Percentiles rank a stretch among this genome's conserved stretches.
Conservation (phyloP, 257 asterid species). For the Solanum raphanifolium region DNA sequence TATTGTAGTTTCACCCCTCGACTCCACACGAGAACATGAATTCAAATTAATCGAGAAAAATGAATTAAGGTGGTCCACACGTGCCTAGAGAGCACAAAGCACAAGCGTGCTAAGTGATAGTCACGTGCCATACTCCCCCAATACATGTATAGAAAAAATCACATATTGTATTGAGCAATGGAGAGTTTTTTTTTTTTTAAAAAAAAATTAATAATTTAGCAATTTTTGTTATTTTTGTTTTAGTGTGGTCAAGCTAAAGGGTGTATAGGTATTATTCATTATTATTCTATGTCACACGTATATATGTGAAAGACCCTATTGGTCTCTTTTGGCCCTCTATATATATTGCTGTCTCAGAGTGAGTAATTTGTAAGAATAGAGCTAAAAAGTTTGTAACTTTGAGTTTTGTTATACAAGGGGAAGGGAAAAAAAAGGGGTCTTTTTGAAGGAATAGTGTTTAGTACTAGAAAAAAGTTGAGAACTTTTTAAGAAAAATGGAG, state of each 20-base stretch:
- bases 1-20: background rate
- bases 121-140: slow-evolving; percentile 26
- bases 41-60: background rate
- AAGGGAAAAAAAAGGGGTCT: background rate
- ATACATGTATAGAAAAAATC: background rate
- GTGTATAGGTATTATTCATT: slow-evolving; percentile 6
- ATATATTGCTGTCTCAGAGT: background rate
- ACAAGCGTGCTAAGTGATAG: slow-evolving; percentile 7
- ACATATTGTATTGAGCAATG: slow-evolving; percentile 15
- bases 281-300: slow-evolving; percentile 6
- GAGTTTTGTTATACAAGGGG: background rate
- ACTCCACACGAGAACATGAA: background rate
- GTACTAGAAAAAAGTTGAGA: background rate
- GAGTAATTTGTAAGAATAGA: background rate
- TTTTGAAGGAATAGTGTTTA: slow-evolving; percentile 3
- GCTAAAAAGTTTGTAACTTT: background rate
- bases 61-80: slow-evolving; percentile 19
- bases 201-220: background rate
- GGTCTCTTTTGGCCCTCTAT: background rate
- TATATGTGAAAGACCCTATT: background rate
- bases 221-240: too few relatives aligned
- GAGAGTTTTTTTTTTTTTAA: background rate
- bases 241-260: slow-evolving; percentile 17
- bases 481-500: background rate
- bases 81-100: slow-evolving; percentile 19